Base-by-base conservation (phyloP, 2,329 filamentous ascomycete genomes). In the Verticillium alfalfae region DNA sequence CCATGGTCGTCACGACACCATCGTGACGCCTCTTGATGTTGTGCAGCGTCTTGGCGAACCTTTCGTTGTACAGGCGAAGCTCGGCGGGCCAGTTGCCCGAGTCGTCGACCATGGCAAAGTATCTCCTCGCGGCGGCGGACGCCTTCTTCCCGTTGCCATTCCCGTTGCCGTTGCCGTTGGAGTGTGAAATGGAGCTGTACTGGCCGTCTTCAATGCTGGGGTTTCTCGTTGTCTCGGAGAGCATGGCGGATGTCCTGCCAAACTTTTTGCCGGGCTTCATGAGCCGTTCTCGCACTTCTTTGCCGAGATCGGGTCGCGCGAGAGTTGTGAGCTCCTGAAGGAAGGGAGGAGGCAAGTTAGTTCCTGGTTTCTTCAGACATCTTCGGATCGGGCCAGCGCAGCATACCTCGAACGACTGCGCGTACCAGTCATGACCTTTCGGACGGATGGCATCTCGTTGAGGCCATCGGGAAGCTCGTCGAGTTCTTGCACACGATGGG, bases 351-450 rank as follows among this genome's bases (percentile, higher is more conserved):
- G 34, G 22, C 16, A 12, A 22, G 45, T 63, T 60, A 59, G 58
- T 58, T 63, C 60, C 56, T 62, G 49, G 45, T 22, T 18, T 13
- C 5, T 49, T 22, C 8, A 7, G n/a, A 9, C n/a, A 18, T 26
- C 5, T 52, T 18, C 1, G 8, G 37, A 45, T 54, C 15, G 58
- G 49, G 56, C 57, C 8, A 31, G 60, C n/a, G 55, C 36, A 9
- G 73, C 84, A 69, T 85, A 97, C 93, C 87, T 99, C 95, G 72
- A 99, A 99, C 59, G 95, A 99, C 80, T 99, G 95, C 66, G 94
- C 95, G 76, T 99, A 99, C 95, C 95, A 99, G 72, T 98, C 93
- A 75, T 93, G 90, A 99, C 95, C 71, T 89, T 92, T 75, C 89
- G 88, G 68, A 99, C 97, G 12, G 95, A 98, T 45, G 93, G 92